A percentile compares a stretch with the other conserved stretches of the same genome.
phyloP scores from a whole-genome alignment of 176 grass and related monocot species.

The Zoysia pacifica region DNA sequence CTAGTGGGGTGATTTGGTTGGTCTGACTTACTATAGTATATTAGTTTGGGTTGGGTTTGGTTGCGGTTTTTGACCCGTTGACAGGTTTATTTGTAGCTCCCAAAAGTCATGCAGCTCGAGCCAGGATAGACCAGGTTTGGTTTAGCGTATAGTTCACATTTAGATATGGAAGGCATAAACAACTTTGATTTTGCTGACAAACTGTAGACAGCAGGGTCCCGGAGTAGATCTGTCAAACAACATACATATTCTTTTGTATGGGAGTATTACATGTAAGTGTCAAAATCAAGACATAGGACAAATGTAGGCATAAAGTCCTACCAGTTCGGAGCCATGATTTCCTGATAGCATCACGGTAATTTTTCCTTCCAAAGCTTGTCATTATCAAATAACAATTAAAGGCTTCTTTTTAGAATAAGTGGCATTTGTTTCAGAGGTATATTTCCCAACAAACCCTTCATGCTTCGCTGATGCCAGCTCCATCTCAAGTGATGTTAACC shows the following conservation, averaged over 20 bases:
- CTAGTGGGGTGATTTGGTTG: no score
- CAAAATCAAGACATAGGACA: neutral
- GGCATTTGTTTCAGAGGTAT: constrained; percentile 69
- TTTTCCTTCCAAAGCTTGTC: constrained; percentile 84
- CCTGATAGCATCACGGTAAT: constrained; percentile 85
- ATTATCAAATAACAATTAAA: constrained; percentile 81
- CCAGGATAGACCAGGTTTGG: neutral
- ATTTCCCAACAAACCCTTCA: constrained; percentile 77
- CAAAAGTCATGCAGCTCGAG: neutral
- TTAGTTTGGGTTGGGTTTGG: no score
- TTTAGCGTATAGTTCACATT: neutral
- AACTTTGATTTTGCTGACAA: neutral
- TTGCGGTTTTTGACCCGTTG: no score
- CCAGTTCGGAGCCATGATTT: constrained; percentile 96
- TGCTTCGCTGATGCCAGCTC: constrained; percentile 81
- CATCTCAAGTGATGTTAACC: constrained; percentile 82
- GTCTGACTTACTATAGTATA: no score
- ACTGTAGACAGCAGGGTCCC: neutral
- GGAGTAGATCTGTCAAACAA: neutral
- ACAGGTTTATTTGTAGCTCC: neutral
- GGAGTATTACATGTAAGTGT: neutral
- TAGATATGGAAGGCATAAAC: neutral
- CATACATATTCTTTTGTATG: neutral
- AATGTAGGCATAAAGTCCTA: constrained; percentile 29
- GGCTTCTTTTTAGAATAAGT: constrained; percentile 63